These are phyloP conservation scores for Podaxis sp. DNA, from an alignment of 768 basidiomycete species.

Conservation along the genomic window DNA sequence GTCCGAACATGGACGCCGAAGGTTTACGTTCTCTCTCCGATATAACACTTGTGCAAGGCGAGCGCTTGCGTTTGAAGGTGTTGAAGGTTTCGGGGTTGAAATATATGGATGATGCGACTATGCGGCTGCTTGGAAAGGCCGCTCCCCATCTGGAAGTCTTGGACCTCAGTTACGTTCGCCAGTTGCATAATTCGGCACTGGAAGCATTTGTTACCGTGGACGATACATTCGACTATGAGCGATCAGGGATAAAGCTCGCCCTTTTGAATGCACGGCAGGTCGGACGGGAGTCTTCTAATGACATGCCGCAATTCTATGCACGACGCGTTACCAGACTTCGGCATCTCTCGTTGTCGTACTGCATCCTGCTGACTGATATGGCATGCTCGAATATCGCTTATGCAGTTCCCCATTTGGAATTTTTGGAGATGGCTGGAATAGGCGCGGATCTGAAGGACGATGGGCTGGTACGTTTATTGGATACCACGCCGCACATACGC, in stretches of 20 bases:
- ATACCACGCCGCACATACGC: conserved; percentile 64
- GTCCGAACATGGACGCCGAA: conserved; percentile 58
- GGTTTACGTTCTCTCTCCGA: conserved; percentile 51
- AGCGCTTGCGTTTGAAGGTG: conserved; percentile 51
- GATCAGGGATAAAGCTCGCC: conserved; percentile 37
- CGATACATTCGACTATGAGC: conserved; percentile 28
- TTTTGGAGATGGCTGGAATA: conserved; percentile 76
- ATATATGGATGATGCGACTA: conserved; percentile 51
- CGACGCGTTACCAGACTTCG: conserved; percentile 65
- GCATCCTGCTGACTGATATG: conserved; percentile 65
- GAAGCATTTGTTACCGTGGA: conserved; percentile 66
- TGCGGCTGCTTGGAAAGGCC: conserved; percentile 63
- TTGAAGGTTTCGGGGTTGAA: conserved; percentile 68
- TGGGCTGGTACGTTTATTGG: conserved; percentile 69
- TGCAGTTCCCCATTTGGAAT: conserved; percentile 66
- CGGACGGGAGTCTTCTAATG: conserved; percentile 50
- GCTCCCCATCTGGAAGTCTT: conserved; percentile 73
- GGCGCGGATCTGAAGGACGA: conserved; percentile 64
- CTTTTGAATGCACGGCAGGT: conserved; percentile 58
- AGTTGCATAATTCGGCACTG: conserved; percentile 70
- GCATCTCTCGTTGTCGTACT: conserved; percentile 71
- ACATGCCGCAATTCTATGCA: conserved; percentile 38
- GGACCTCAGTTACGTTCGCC: conserved; percentile 70
- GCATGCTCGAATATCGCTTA: conserved; percentile 71
- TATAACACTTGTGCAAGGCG: conserved; percentile 39